Conservation (phyloP, 768 basidiomycete species). For the Hypholoma sublateritium region DNA sequence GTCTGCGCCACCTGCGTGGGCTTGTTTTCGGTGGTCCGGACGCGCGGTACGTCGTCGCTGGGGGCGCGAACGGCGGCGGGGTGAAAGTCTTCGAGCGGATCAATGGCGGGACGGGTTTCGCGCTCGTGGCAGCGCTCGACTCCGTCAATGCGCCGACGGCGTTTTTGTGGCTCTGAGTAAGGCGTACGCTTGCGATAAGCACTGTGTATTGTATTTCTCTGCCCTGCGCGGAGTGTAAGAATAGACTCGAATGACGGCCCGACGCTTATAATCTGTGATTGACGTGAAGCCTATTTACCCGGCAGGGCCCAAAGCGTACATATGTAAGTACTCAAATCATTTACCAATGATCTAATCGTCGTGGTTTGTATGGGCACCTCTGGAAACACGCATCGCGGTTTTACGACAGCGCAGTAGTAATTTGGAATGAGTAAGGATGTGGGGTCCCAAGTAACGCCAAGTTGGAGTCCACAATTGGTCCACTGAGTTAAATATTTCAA, state of each 20-base stretch:
- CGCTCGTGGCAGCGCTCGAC: constrained; percentile 47
- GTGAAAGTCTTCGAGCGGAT: constrained; percentile 71
- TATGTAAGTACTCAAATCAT: not conserved
- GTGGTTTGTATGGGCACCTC: too few species aligned
- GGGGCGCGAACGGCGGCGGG: constrained; percentile 62
- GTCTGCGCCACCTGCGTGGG: constrained; percentile 68
- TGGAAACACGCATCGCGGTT: too few species aligned
- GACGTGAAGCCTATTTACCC: not conserved
- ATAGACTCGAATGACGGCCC: not conserved
- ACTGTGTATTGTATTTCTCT: not conserved
- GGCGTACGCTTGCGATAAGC: not conserved
- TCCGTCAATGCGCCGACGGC: constrained; percentile 47
- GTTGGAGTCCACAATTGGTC: too few species aligned
- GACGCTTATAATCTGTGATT: not conserved
- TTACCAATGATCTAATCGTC: too few species aligned
- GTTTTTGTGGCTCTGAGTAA: constrained; percentile 50
- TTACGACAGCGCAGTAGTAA: too few species aligned
- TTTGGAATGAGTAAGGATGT: too few species aligned
- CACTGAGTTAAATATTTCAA: too few species aligned
- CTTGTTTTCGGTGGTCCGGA: constrained; percentile 67
- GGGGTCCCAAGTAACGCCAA: too few species aligned
- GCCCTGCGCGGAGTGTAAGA: not conserved
- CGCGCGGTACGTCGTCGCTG: constrained; percentile 61
- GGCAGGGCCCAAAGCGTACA: not conserved
- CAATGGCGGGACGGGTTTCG: constrained; percentile 56